phyloP scores from a whole-genome alignment of 73 alveolate genomes.

The Symbiodinium pilosum region DNA sequence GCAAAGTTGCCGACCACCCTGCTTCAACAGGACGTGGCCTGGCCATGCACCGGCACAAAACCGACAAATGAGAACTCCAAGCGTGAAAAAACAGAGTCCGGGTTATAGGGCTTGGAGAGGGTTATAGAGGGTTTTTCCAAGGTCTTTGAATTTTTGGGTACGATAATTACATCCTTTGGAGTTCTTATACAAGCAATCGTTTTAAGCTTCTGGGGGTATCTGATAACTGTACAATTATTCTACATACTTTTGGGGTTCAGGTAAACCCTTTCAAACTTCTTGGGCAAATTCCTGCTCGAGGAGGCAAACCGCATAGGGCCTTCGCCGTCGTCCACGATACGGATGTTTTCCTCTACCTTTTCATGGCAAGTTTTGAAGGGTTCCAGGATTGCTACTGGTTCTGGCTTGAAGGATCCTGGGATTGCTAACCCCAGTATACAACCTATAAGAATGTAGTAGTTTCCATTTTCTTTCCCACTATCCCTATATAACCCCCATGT shows the following conservation, averaged over 20 bases:
- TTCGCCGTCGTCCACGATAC: constrained; percentile 31
- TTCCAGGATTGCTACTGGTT: background rate
- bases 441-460: too few species aligned
- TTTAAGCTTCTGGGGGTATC: too few species aligned
- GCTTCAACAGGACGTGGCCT: background rate
- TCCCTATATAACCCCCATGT: too few species aligned
- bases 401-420: too few species aligned
- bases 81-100: background rate
- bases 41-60: background rate
- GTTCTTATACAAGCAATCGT: too few species aligned
- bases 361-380: background rate
- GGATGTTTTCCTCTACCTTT: constrained; percentile 67
- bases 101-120: background rate
- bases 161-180: background rate
- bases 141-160: too few species aligned
- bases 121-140: background rate
- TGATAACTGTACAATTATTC: too few species aligned
- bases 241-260: too few species aligned
- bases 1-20: constrained; percentile 45
- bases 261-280: too few species aligned
- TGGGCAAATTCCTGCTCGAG: too few species aligned
- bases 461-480: too few species aligned
- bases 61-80: background rate
- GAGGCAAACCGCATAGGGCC: background rate
- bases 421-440: too few species aligned